A percentile compares a stretch with the other conserved stretches of the same genome.
Evolutionary conservation across 176 grass and related monocot species (phyloP).

Genomic region (Echinochloa phyllopogon): DNA sequence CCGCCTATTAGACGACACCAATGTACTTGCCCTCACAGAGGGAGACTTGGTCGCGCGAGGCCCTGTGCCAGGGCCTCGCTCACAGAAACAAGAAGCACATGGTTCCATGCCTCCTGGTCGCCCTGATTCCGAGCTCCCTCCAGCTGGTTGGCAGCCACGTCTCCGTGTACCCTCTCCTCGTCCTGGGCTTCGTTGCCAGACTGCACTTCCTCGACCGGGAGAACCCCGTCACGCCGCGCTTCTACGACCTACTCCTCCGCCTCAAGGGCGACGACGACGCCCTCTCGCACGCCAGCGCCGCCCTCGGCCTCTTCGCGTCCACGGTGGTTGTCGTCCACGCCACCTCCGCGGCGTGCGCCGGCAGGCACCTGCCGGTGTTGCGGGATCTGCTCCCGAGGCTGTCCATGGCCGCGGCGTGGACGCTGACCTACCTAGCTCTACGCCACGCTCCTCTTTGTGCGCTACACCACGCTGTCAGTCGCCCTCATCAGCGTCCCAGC

Average conservation of each 20-base stretch:
- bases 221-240: constrained; percentile 43
- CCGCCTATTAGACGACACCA: no score
- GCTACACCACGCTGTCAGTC: constrained; percentile 36
- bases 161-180: constrained; percentile 1
- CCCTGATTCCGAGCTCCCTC: constrained; percentile 27
- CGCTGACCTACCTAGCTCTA: constrained; percentile 35
- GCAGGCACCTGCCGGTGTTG: neutral
- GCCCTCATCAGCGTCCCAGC: constrained; percentile 27
- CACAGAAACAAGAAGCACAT: constrained; percentile 42
- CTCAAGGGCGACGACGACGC: constrained; percentile 24
- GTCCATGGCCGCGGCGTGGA: constrained; percentile 22
- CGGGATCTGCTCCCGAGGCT: constrained; percentile 27
- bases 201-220: constrained; percentile 35
- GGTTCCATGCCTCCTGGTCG: constrained; percentile 36
- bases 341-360: constrained; percentile 23
- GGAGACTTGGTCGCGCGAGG: no score
- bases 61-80: constrained; percentile 32
- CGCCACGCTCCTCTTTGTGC: constrained; percentile 35
- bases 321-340: constrained; percentile 24
- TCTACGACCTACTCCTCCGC: constrained; percentile 38
- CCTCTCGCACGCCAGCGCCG: neutral
- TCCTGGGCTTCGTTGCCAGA: constrained; percentile 44
- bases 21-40: no score
- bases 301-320: constrained; percentile 18
- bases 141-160: constrained; percentile 20